Base-by-base conservation (phyloP, 2,329 filamentous ascomycete species). In the Hypomyces rosellus region DNA sequence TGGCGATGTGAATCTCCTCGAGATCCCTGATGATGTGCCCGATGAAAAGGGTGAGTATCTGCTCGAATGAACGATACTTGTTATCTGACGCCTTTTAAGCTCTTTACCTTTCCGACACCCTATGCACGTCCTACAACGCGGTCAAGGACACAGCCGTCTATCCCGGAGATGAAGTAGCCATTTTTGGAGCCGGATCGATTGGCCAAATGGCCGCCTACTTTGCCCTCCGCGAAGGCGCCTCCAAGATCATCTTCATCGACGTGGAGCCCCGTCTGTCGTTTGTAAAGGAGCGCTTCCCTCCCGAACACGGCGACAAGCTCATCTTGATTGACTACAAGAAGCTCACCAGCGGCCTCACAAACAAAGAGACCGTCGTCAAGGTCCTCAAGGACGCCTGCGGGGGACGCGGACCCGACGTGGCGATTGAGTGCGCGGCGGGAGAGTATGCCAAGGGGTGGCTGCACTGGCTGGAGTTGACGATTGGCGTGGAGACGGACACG, bases 171-270 rank as follows among this genome's bases (percentile, higher is more conserved):
- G 74, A 83, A 2, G 89, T 95, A 1, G 89, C 88, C 34, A 82
- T 95, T 53, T 95, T 88, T 54, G 89, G 89, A n/a, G 88, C 85
- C 0, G 89, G 89, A 0, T 90, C 89, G 0, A 88, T 95, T 46
- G 89, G 90, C 0, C 88, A 95, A 61, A 93, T 95, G 86, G 80
- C 77, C 2, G 86, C 84, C 1, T 74, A 88, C 48, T 95, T 92
- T 70, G 81, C 84, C 0, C 74, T 88, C 50, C 69, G 81, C n/a
- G 82, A 89, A 49, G 88, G 88, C 8, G 89, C 89, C 0, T 77
- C 71, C 42, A 79, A 86, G 54, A 77, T 95, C 54, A 91, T 95
- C 58, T 78, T 91, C 54, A 84, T 95, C 57, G 90, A 95, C 63
- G 80, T 79, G 4, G 88, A 80, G 52, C 81, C 76, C 68, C 77